Evolutionary conservation across 2,329 filamentous ascomycete species (phyloP).

Genomic region (Phialophora verrucosa): DNA sequence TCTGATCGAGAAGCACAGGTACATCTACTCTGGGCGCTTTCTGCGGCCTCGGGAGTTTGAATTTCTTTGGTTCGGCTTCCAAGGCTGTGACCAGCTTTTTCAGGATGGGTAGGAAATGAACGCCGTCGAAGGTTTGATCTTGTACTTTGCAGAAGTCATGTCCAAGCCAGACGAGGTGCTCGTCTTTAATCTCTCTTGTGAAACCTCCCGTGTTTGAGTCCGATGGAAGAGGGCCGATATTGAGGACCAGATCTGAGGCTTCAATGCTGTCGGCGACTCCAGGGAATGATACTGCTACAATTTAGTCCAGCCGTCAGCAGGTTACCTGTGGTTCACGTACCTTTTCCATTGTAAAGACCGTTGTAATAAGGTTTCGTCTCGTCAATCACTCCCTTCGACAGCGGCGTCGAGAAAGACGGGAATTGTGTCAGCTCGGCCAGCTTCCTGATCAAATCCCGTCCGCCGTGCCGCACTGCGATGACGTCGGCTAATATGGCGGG

Average conservation of each 20-base stretch:
- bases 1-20: conserved; percentile 36
- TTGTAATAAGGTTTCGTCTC: conserved; percentile 30
- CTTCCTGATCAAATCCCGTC: conserved; percentile 27
- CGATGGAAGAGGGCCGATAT: conserved; percentile 55
- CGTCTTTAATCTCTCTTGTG: conserved; percentile 47
- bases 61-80: conserved; percentile 26
- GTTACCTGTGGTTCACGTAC: conserved; percentile 14
- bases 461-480: conserved; percentile 28
- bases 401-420: conserved; percentile 31
- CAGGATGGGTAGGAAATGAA: conserved; percentile 41
- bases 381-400: conserved; percentile 34
- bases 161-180: conserved; percentile 44
- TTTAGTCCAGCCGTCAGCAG: background rate
- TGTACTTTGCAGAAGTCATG: conserved; percentile 36
- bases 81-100: conserved; percentile 27
- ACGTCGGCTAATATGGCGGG: conserved; percentile 32
- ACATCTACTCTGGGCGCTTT: conserved; percentile 9
- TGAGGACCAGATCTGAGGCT: conserved; percentile 52
- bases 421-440: conserved; percentile 29
- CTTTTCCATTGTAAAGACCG: conserved; percentile 35
- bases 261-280: conserved; percentile 45
- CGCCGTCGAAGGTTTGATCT: conserved; percentile 33
- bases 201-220: conserved; percentile 53
- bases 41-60: conserved; percentile 26
- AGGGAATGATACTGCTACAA: conserved; percentile 40